phyloP scores from a whole-genome alignment of 257 asterid species.

The Coffea canephora region DNA sequence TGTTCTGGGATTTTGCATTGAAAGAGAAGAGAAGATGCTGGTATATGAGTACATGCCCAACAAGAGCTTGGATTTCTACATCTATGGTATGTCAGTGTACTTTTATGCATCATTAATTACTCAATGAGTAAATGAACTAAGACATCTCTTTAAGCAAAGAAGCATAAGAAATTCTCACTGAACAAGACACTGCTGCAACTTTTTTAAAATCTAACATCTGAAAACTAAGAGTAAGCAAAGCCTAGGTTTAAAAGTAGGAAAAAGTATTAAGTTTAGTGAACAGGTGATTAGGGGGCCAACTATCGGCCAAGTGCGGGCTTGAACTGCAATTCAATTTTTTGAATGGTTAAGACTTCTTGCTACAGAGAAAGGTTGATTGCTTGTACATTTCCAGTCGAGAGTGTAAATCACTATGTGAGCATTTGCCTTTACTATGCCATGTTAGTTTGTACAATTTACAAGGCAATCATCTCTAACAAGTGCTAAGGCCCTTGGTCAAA shows the following conservation, averaged over 20 bases:
- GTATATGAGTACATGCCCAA: conserved; percentile 28
- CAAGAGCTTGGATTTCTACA: conserved; percentile 25
- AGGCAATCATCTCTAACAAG: neutral
- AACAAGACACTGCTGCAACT: neutral
- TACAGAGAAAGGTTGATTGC: neutral
- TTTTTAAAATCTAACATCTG: too few relatives aligned
- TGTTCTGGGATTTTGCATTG: conserved; percentile 25
- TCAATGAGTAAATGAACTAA: neutral
- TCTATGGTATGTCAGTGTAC: conserved; percentile 12
- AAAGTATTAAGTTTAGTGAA: too few relatives aligned
- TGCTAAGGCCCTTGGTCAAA: neutral
- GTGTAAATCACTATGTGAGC: neutral
- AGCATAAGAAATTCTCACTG: too few relatives aligned
- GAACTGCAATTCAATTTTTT: neutral
- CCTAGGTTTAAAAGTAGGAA: neutral
- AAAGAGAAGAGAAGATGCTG: conserved; percentile 26
- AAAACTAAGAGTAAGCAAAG: too few relatives aligned
- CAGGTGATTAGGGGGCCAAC: neutral
- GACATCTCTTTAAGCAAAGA: neutral
- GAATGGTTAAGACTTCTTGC: neutral
- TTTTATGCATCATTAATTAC: neutral
- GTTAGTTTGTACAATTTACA: neutral
- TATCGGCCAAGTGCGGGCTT: neutral
- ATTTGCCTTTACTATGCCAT: neutral
- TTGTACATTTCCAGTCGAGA: neutral